Percentiles rank a stretch among this genome's conserved stretches.
Conservation (phyloP, 306 rosid species). For the Vachellia collinsii region DNA sequence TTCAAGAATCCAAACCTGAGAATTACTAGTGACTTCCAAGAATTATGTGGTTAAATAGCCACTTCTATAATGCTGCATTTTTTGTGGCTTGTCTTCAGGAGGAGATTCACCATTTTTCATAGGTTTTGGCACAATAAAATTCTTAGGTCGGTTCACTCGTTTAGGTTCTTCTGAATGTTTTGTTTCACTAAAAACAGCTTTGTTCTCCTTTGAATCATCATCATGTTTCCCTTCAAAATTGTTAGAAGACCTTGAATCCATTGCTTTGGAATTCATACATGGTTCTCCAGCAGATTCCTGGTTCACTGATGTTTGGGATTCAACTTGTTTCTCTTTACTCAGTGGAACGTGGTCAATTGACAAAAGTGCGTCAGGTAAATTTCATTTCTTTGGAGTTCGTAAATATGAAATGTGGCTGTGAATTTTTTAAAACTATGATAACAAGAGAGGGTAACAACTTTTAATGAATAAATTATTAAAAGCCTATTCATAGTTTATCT, state of each 20-base stretch:
- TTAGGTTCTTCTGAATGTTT: neutral
- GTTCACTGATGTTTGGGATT: neutral
- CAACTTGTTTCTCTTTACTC: neutral
- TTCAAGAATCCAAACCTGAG: slow-evolving; percentile 44
- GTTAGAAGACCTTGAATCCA: neutral
- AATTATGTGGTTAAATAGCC: slow-evolving; percentile 29
- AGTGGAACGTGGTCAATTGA: neutral
- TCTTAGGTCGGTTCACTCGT: neutral
- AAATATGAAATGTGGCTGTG: neutral
- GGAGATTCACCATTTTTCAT: slow-evolving; percentile 26
- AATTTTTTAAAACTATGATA: neutral
- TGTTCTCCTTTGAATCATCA: neutral
- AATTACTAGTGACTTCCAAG: slow-evolving; percentile 29
- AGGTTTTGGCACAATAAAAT: neutral
- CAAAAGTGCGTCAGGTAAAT: neutral
- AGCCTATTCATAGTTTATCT: neutral
- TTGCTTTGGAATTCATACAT: neutral
- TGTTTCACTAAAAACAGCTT: neutral
- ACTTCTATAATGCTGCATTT: slow-evolving; percentile 8
- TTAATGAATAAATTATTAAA: neutral
- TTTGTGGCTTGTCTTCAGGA: slow-evolving; percentile 17
- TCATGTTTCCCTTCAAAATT: neutral
- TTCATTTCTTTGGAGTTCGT: neutral
- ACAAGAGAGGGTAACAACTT: neutral
- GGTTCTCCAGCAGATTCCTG: neutral